These are phyloP conservation scores for Didymella exigua DNA, from an alignment of 2,329 filamentous ascomycete species.

Conservation along the genomic window DNA sequence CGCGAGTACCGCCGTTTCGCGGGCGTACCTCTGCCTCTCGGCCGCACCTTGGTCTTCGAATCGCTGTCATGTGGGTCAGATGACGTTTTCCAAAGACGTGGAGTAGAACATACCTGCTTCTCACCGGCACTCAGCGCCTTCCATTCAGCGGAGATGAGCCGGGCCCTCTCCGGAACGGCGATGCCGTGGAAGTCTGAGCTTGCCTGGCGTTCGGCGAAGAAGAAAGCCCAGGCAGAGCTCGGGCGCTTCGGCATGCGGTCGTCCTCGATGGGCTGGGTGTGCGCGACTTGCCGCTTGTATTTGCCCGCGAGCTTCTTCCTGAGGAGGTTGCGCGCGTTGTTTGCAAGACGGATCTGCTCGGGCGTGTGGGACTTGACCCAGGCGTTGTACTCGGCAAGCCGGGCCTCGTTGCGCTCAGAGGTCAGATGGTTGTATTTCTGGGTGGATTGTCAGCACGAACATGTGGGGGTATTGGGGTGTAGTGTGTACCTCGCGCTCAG, in stretches of 20 bases:
- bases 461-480: background rate
- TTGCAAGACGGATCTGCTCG: conserved; percentile 64
- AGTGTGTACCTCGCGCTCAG: conserved; percentile 43
- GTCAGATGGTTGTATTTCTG: conserved; percentile 62
- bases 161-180: conserved; percentile 45
- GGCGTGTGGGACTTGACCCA: conserved; percentile 64
- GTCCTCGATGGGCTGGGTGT: conserved; percentile 54
- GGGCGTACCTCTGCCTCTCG: conserved; percentile 37
- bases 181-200: conserved; percentile 60
- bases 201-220: conserved; percentile 51
- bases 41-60: conserved; percentile 35
- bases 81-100: background rate
- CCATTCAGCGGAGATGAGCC: conserved; percentile 56
- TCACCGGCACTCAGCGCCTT: conserved; percentile 53
- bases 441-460: conserved; percentile 5
- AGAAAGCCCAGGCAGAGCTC: conserved; percentile 50
- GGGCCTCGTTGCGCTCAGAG: conserved; percentile 53
- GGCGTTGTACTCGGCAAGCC: conserved; percentile 53
- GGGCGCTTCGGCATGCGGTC: conserved; percentile 58
- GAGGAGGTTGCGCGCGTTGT: conserved; percentile 58
- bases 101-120: conserved; percentile 52
- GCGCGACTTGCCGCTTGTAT: conserved; percentile 3
- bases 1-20: background rate
- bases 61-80: conserved; percentile 37
- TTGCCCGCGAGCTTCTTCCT: conserved; percentile 25